Base-by-base conservation (phyloP, 1,139 yeast genomes). In the Blastobotrys proliferans region DNA sequence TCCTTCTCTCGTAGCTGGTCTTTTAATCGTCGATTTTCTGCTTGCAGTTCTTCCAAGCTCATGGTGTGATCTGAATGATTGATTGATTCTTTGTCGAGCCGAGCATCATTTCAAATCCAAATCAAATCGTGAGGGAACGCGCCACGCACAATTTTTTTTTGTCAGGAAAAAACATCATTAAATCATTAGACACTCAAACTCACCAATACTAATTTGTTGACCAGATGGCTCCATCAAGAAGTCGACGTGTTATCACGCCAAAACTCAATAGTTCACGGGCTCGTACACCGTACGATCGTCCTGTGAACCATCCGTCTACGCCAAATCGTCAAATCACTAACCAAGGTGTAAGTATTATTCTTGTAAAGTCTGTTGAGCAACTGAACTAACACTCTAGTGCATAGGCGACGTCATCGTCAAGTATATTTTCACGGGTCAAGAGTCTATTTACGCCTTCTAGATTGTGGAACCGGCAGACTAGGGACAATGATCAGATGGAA, bases 271-370 rank as follows among this genome's bases (percentile, higher is more conserved):
- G 36, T 24, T 34, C 45, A 24, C 38, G 54, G 34, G 31, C 44
- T 17, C 30, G 47, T 16, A 52, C 54, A 4, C 55, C 55, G 3
- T 52, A 52, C 37, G 55, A 52, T 18, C 38, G 52, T 22, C 49
- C 47, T n/a, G 40, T 13, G 2, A 25, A 32, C 14, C n/a, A n/a
- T n/a, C 42, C 42, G 10, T 33, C 38, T 8, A 40, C 43, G 8
- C 43, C 43, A n/a, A 40, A 29, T 14, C 41, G 32, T 13, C 35
- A 16, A 6, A 26, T 11, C 29, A 26, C 29, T 16, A 26, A 26
- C 29, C 29, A 6, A 26, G 5, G n/a, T 6, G 29, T 26, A 26
- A 11, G 29, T 11, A 16, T 26, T 4, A 11, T 29, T 5, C 17
- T 16, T 5, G 29, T 26, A 26, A 4, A 16, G n/a, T n/a, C n/a